phyloP scores from a whole-genome alignment of 2,329 filamentous ascomycete genomes.

The Hypoxylon sp. region DNA sequence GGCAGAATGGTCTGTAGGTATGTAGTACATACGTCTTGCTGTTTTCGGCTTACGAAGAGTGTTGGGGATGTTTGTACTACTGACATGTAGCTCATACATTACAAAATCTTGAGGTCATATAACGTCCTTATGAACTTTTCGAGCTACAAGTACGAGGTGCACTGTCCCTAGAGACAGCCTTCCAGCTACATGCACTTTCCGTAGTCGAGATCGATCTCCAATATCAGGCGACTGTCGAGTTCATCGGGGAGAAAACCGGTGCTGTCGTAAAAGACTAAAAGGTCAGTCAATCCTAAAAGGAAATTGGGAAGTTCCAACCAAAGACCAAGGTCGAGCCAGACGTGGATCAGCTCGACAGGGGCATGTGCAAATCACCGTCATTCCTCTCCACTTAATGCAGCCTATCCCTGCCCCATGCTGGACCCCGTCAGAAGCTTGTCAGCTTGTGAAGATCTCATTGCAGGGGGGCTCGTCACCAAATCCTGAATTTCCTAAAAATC shows the following conservation, averaged over 20 bases:
- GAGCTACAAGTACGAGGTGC: neutral
- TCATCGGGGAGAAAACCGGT: slow-evolving; percentile 9
- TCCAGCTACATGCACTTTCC: neutral
- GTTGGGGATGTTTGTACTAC: slow-evolving; percentile 12
- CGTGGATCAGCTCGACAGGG: slow-evolving; percentile 38
- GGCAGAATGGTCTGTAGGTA: slow-evolving; percentile 3
- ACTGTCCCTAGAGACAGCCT: neutral
- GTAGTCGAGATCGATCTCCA: slow-evolving; percentile 1
- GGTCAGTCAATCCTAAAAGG: slow-evolving; percentile 30
- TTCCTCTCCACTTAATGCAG: slow-evolving; percentile 30
- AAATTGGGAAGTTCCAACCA: slow-evolving; percentile 40
- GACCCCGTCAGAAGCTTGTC: slow-evolving; percentile 30
- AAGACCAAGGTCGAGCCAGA: slow-evolving; percentile 30
- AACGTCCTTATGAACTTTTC: neutral
- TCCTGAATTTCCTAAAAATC: slow-evolving; percentile 39
- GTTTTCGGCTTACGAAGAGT: slow-evolving; percentile 26
- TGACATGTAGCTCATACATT: neutral
- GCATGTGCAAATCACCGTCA: slow-evolving; percentile 43
- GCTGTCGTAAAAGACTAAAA: slow-evolving; percentile 13
- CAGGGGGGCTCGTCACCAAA: slow-evolving; percentile 18
- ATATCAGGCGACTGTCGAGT: slow-evolving; percentile 15
- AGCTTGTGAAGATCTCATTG: slow-evolving; percentile 36
- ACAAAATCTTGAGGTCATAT: slow-evolving; percentile 12
- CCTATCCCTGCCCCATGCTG: slow-evolving; percentile 6
- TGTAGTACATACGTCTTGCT: slow-evolving; percentile 12